Base-by-base conservation (phyloP, 495 filamentous ascomycete species). In the Pyrenopolyporus hunteri region DNA sequence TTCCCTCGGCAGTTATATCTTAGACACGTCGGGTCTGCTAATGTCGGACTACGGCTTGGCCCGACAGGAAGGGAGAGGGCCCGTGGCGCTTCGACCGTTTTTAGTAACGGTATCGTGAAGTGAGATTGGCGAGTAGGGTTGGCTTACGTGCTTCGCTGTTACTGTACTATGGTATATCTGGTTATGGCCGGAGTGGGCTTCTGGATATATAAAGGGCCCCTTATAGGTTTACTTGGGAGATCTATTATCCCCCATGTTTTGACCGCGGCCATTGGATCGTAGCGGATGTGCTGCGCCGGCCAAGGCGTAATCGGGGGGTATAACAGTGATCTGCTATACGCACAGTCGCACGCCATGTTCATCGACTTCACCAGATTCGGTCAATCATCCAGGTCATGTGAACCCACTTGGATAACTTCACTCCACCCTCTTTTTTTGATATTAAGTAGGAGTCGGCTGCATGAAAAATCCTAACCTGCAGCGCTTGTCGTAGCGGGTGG, bases 271-370 rank as follows among this genome's bases (percentile, higher is more conserved):
- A 42, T 42, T 23, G 57, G 57, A 39, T 57, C 29, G 52, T 29
- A 39, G 31, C 28, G 13, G 57, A 26, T 20, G 33, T 53, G 32
- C 42, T 45, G 16, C 17, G 28, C 47, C 46, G 16, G 50, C 51
- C 47, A 61, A 57, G 40, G 31, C 46, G 51, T 37, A 48, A 43
- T 40, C 32, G 61, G 46, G 63, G 63, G 63, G 32, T 66, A 66
- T 66, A 66, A 36, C n/a, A 49, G 48, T 47, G 25, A 52, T 60
- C 57, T 57, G 22, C 4, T 66, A 66, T 66, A 61, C 46, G 23
- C 51, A 46, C 32, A 53, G 9, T 48, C 50, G 57, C 25, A 32
- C 40, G 46, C 47, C 42, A 54, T 66, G 46, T 52, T 23, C 17
- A 39, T 47, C 19, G 5, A 47, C 51, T 50, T 53, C 52, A 35